These are phyloP conservation scores for Colletotrichum sansevieriae DNA, from an alignment of 2,329 filamentous ascomycete genomes.

Conservation along the genomic window DNA sequence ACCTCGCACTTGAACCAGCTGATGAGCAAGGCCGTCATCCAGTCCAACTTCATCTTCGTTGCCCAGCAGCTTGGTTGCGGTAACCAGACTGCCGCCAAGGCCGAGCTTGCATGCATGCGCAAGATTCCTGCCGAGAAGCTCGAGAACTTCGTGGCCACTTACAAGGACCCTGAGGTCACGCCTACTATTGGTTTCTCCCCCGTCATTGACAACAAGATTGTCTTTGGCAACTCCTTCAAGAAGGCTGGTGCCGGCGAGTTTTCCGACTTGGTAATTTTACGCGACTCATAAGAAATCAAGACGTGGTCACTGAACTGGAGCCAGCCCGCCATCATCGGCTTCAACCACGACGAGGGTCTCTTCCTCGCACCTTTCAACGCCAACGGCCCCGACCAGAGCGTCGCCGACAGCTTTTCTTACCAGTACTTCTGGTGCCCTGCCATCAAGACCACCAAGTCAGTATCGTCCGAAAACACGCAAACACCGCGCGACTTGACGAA, in stretches of 20 bases:
- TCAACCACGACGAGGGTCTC: constrained; percentile 34
- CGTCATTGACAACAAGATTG: constrained; percentile 48
- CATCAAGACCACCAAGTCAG: constrained; percentile 38
- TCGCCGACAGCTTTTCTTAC: constrained; percentile 32
- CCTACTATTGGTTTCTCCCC: constrained; percentile 50
- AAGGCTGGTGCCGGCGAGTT: constrained; percentile 36
- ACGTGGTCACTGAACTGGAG: background rate
- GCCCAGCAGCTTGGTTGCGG: constrained; percentile 54
- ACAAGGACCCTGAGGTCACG: constrained; percentile 45
- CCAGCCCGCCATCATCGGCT: constrained; percentile 38
- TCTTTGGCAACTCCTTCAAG: constrained; percentile 52
- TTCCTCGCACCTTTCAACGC: constrained; percentile 38
- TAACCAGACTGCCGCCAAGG: constrained; percentile 49
- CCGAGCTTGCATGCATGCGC: constrained; percentile 54
- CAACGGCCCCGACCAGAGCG: constrained; percentile 23
- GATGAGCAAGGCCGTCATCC: constrained; percentile 50
- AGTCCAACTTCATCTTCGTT: constrained; percentile 55
- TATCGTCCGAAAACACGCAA: background rate
- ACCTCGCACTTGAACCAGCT: constrained; percentile 47
- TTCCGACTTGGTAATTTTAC: constrained; percentile 21
- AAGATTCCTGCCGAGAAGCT: constrained; percentile 50
- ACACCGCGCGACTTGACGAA: background rate
- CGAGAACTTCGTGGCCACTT: constrained; percentile 48
- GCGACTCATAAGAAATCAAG: accelerated
- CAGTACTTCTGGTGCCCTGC: constrained; percentile 36